Evolutionary conservation across 768 basidiomycete genomes (phyloP).

Genomic region (Psilocybe cyanescens): DNA sequence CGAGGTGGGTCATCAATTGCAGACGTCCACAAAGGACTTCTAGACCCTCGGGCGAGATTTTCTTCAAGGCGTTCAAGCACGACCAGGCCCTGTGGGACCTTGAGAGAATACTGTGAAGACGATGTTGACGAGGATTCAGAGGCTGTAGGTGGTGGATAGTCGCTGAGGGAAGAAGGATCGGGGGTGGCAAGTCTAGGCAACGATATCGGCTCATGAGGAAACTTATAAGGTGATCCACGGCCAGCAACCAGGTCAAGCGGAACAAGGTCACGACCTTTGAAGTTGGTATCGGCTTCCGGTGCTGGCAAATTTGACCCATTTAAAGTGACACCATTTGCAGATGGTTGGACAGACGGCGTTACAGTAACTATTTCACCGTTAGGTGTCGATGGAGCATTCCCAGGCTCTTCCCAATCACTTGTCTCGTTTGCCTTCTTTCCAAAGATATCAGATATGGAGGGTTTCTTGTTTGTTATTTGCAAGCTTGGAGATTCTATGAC

Average conservation of each 20-base stretch:
- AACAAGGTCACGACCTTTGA: slow-evolving; percentile 42
- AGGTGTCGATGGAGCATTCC: slow-evolving; percentile 3
- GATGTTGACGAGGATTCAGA: slow-evolving; percentile 76
- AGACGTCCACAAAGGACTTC: slow-evolving; percentile 60
- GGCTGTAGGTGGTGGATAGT: slow-evolving; percentile 69
- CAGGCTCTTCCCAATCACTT: slow-evolving; percentile 69
- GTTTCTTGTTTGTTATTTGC: slow-evolving; percentile 56
- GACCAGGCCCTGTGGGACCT: slow-evolving; percentile 48
- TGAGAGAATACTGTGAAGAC: slow-evolving; percentile 67
- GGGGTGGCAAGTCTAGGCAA: slow-evolving; percentile 70
- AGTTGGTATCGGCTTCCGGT: slow-evolving; percentile 35
- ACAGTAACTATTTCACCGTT: slow-evolving; percentile 2
- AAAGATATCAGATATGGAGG: slow-evolving; percentile 70
- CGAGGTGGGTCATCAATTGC: slow-evolving; percentile 86
- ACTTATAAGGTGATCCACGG: slow-evolving; percentile 40
- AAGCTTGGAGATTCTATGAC: slow-evolving; percentile 33
- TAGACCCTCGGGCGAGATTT: slow-evolving; percentile 63
- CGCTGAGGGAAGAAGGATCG: slow-evolving; percentile 77
- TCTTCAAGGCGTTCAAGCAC: slow-evolving; percentile 76
- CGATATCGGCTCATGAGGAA: slow-evolving; percentile 45
- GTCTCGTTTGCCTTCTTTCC: slow-evolving; percentile 61
- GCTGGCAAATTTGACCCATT: slow-evolving; percentile 17
- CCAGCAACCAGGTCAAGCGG: slow-evolving; percentile 29
- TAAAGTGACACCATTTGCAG: slow-evolving; percentile 17
- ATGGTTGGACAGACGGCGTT: slow-evolving; percentile 15